Evolutionary conservation across 1,139 yeast genomes (phyloP).

Genomic region (Geotrichum restrictum): DNA sequence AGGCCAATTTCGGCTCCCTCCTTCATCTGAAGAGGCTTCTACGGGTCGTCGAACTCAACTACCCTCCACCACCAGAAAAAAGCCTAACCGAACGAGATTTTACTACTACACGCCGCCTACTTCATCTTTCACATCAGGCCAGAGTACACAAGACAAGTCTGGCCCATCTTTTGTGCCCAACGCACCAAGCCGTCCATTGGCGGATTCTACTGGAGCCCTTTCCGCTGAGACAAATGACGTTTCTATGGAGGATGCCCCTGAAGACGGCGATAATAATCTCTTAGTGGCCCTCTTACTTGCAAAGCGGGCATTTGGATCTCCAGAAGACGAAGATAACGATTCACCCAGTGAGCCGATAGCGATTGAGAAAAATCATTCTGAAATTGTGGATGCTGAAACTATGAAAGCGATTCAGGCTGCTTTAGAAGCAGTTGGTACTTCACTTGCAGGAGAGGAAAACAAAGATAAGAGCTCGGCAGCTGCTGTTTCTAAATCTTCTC

Average conservation of each 20-base stretch:
- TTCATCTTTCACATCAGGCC: conserved; percentile 7
- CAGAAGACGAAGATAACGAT: conserved; percentile 10
- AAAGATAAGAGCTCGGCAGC: conserved; percentile 2
- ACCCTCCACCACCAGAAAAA: conserved; percentile 5
- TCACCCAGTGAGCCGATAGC: conserved; percentile 8
- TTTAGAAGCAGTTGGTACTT: conserved; percentile 33
- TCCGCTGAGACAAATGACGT: neutral
- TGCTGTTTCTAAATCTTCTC: conserved; percentile 6
- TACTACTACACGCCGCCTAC: conserved; percentile 22
- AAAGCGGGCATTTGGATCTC: conserved; percentile 39
- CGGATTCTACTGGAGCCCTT: neutral
- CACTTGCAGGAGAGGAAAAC: conserved; percentile 20
- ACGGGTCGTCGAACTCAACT: conserved; percentile 1
- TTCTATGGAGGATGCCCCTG: neutral
- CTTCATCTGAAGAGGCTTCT: conserved; percentile 1
- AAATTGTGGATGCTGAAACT: conserved; percentile 35
- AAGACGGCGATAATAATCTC: conserved; percentile 29
- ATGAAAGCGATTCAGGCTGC: conserved; percentile 41
- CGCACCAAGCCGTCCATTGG: conserved; percentile 5
- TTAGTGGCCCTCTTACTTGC: conserved; percentile 44
- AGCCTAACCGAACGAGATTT: conserved; percentile 15
- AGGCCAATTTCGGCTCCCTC: neutral
- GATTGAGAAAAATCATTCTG: conserved; percentile 24
- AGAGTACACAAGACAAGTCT: conserved; percentile 15
- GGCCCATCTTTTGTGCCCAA: conserved; percentile 19